Conservation (phyloP, 164 flowering plant genomes). For the Chloranthus sessilifolius region DNA sequence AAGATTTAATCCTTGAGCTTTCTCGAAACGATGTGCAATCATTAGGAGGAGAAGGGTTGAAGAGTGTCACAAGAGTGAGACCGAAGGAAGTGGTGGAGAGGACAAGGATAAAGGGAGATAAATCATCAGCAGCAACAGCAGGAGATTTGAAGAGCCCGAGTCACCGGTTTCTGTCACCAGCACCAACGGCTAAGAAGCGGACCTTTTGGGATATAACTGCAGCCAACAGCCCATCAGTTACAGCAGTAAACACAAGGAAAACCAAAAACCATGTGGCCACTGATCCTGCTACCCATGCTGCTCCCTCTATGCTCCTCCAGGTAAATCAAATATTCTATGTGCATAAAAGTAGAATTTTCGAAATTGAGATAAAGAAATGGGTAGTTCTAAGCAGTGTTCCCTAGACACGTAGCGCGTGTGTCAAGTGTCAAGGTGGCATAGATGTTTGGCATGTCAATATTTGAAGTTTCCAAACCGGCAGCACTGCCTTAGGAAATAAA, state of each 20-base stretch:
- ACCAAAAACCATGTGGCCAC: slow-evolving; percentile 62
- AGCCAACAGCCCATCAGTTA: slow-evolving; percentile 71
- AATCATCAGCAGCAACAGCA: neutral
- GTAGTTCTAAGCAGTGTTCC: too few relatives aligned
- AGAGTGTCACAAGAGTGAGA: slow-evolving; percentile 52
- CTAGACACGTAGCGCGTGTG: too few relatives aligned
- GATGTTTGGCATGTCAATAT: too few relatives aligned
- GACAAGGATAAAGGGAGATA: slow-evolving; percentile 8
- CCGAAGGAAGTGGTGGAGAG: slow-evolving; percentile 31
- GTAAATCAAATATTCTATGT: too few relatives aligned
- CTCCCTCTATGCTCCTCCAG: slow-evolving; percentile 94
- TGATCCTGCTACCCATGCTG: slow-evolving; percentile 41
- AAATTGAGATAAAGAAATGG: too few relatives aligned
- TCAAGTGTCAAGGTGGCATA: too few relatives aligned
- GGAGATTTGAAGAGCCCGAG: slow-evolving; percentile 69
- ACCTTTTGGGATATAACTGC: slow-evolving; percentile 91
- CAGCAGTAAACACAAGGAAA: slow-evolving; percentile 56
- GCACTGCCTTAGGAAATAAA: too few relatives aligned
- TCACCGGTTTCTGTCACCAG: slow-evolving; percentile 66
- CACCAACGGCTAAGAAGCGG: slow-evolving; percentile 72
- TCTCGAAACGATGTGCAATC: slow-evolving; percentile 32
- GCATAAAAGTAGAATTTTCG: too few relatives aligned
- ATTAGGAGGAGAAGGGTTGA: slow-evolving; percentile 20
- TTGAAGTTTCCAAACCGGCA: too few relatives aligned
- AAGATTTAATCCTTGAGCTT: slow-evolving; percentile 56